Evolutionary conservation across 2,329 filamentous ascomycete species (phyloP).

Genomic region (Colletotrichum gigasporum): DNA sequence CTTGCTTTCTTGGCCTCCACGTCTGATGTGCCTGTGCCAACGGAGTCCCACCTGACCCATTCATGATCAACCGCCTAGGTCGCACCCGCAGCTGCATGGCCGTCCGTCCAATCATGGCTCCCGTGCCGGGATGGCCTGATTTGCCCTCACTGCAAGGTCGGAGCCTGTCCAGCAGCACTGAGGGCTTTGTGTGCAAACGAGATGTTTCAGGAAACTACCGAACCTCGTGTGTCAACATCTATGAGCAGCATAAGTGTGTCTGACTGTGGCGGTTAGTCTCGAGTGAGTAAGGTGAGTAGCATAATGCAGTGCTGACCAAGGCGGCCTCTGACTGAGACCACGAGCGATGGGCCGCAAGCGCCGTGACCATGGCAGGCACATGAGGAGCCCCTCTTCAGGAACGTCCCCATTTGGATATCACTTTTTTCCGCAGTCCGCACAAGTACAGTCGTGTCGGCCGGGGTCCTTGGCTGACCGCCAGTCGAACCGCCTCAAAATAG

Average conservation of each 20-base stretch:
- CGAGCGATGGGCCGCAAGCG: background rate
- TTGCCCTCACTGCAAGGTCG: slow-evolving; percentile 10
- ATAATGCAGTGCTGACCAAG: background rate
- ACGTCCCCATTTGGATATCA: background rate
- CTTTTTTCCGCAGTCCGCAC: background rate
- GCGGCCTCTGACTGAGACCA: background rate
- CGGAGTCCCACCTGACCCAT: slow-evolving; percentile 11
- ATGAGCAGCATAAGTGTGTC: background rate
- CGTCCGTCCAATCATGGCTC: slow-evolving; percentile 3
- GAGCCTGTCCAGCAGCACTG: slow-evolving; percentile 3
- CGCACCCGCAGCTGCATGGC: background rate
- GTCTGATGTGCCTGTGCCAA: background rate
- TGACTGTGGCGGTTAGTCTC: background rate
- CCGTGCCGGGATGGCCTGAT: slow-evolving; percentile 21
- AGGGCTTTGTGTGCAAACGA: slow-evolving; percentile 1
- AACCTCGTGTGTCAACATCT: background rate
- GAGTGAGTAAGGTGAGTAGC: background rate
- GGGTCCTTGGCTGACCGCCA: slow-evolving; percentile 13
- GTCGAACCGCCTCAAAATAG: background rate
- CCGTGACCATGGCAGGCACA: background rate
- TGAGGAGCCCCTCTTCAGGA: background rate
- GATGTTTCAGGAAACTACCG: slow-evolving; percentile 22
- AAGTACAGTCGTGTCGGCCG: background rate
- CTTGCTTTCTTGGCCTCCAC: background rate
- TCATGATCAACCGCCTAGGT: slow-evolving; percentile 4